Percentiles rank a stretch among this genome's conserved stretches.
phyloP scores from a whole-genome alignment of 306 rosid genomes.

The Castanea mollissima region DNA sequence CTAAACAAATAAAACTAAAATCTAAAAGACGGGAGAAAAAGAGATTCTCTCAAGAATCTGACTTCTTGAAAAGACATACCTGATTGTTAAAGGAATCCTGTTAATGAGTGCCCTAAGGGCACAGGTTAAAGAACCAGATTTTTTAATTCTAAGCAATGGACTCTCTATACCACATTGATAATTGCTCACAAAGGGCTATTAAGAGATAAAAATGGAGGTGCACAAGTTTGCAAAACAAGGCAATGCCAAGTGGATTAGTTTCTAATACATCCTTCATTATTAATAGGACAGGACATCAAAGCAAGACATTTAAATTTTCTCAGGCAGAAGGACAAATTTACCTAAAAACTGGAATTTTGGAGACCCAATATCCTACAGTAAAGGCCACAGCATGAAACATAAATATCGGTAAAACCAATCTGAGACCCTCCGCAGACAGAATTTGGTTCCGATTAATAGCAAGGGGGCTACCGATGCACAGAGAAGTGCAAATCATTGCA shows the following conservation, averaged over 20 bases:
- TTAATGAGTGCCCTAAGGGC: too few species aligned
- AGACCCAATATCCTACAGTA: slow-evolving; percentile 76
- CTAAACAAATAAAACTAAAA: background rate
- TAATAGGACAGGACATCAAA: background rate
- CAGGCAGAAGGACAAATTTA: slow-evolving; percentile 21
- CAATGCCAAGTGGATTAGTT: background rate
- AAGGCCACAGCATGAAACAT: slow-evolving; percentile 80
- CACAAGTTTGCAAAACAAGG: background rate
- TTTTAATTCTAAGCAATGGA: background rate
- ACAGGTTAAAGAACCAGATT: background rate
- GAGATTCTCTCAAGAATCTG: background rate
- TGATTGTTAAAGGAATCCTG: background rate
- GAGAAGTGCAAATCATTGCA: slow-evolving; percentile 92
- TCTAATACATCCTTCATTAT: background rate
- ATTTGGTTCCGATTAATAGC: slow-evolving; percentile 77
- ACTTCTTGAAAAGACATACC: background rate
- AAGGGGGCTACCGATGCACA: slow-evolving; percentile 98
- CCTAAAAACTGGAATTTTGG: slow-evolving; percentile 72
- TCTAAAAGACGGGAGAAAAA: background rate
- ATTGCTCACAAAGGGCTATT: background rate
- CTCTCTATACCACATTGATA: background rate
- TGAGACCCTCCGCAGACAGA: slow-evolving; percentile 73
- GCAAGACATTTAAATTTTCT: background rate
- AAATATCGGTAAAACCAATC: slow-evolving; percentile 67
- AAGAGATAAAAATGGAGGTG: background rate